Conservation (phyloP, 768 basidiomycete genomes). For the Rickenella mellea region DNA sequence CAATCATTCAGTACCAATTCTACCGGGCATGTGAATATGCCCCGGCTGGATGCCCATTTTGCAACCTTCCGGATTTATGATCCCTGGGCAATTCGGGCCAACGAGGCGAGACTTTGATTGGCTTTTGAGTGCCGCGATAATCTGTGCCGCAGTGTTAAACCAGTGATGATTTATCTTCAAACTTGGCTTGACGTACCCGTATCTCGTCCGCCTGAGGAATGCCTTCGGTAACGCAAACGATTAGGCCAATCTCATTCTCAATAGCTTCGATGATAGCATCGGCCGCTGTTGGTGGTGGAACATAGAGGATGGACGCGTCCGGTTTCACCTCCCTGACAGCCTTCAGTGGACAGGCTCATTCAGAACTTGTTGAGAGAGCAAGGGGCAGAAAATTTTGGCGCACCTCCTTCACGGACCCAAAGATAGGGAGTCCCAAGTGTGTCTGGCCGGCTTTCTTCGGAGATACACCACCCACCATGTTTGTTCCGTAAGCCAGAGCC, state of each 20-base stretch:
- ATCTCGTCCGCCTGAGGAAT: slow-evolving; percentile 98
- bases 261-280: slow-evolving; percentile 99
- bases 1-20: slow-evolving; percentile 57
- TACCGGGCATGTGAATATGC: slow-evolving; percentile 93
- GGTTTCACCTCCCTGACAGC: slow-evolving; percentile 81
- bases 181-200: slow-evolving; percentile 43
- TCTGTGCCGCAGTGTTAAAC: slow-evolving; percentile 30
- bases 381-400: slow-evolving; percentile 11
- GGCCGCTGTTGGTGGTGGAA: slow-evolving; percentile 92
- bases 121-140: slow-evolving; percentile 87
- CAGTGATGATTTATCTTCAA: background rate
- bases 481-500: slow-evolving; percentile 90
- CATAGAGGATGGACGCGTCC: slow-evolving; percentile 94
- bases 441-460: slow-evolving; percentile 94
- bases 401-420: slow-evolving; percentile 86
- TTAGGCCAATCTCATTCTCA: slow-evolving; percentile 93
- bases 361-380: slow-evolving; percentile 3
- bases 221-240: slow-evolving; percentile 98
- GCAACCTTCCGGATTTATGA: slow-evolving; percentile 95
- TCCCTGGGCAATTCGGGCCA: slow-evolving; percentile 97
- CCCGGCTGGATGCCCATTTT: slow-evolving; percentile 99
- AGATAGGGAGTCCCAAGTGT: slow-evolving; percentile 92
- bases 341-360: slow-evolving; percentile 27
- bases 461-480: slow-evolving; percentile 96
- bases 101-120: slow-evolving; percentile 94